Percentiles rank a stretch among this genome's conserved stretches.
Evolutionary conservation across 2,329 filamentous ascomycete genomes (phyloP).

Genomic region (Elsinoe ampelina): DNA sequence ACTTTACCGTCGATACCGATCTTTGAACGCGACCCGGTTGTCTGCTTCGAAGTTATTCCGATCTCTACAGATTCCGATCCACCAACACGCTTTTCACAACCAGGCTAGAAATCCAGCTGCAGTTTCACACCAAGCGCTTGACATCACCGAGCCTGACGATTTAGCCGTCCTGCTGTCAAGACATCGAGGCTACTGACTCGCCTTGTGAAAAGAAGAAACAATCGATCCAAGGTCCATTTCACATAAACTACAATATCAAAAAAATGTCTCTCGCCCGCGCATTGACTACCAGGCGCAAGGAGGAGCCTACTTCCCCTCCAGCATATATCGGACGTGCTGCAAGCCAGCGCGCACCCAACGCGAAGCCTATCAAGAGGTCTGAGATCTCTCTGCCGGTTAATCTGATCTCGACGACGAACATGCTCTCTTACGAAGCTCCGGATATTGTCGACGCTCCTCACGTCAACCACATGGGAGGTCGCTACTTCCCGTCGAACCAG

Average conservation of each 20-base stretch:
- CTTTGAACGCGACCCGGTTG: slow-evolving; percentile 14
- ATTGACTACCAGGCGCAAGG: slow-evolving; percentile 66
- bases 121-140: not conserved
- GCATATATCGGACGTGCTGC: slow-evolving; percentile 31
- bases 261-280: slow-evolving; percentile 57
- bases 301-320: slow-evolving; percentile 51
- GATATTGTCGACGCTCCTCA: slow-evolving; percentile 47
- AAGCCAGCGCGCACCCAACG: slow-evolving; percentile 37
- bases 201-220: not conserved
- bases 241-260: slow-evolving; percentile 18
- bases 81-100: slow-evolving; percentile 7
- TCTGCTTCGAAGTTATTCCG: slow-evolving; percentile 5
- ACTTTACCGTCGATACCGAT: not conserved
- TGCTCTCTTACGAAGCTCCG: slow-evolving; percentile 89
- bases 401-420: slow-evolving; percentile 88
- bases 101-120: slow-evolving; percentile 11
- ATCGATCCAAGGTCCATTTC: not conserved
- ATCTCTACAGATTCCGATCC: not conserved
- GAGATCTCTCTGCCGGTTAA: slow-evolving; percentile 84
- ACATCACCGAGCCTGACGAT: not conserved
- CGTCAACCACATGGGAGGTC: slow-evolving; percentile 20
- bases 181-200: slow-evolving; percentile 9
- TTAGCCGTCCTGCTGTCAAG: not conserved
- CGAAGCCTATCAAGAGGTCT: slow-evolving; percentile 45
- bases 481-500: slow-evolving; percentile 20